Evolutionary conservation across 352 stramenopile species (phyloP), one percentile per base, ranked within the genome.

Genomic region (Phytophthora aleatoria): DNA sequence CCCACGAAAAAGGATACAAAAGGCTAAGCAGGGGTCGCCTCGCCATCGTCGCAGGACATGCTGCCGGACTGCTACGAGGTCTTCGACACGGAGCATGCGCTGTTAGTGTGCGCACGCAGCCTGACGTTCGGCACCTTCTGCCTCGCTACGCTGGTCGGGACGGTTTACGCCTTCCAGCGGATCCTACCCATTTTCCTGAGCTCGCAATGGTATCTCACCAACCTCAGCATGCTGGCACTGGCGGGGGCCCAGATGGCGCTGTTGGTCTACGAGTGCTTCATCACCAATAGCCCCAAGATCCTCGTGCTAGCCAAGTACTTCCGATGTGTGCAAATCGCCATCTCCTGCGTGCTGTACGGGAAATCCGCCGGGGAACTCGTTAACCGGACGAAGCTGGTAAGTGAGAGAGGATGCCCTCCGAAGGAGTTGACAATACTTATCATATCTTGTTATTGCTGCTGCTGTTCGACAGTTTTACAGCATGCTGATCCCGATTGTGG

Each of bases 261-360:
- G 52, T 59, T 92, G 31, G 79, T 77, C 49, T 77, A 80, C 59
- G 79, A 89, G 67, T 92, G 81, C 69, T 72, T 90, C 38, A 41
- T 86, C 28, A 50, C 73, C 41, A 88, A 86, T 64, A 85, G 67
- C 67, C 49, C 79, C 45, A 82, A 84, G 51, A 66, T 89, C 30
- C 77, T 92, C 42, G 78, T 92, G 43, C 63, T 83, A 24, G 65
- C 74, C 70, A 92, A 92, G 72, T 92, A 89, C 71, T 88, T 82
- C 42, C 83, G 79, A 27, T 83, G 77, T 24, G 44, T 92, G 33
- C 83, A 92, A 54, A 73, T 92, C 51, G 77, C 79, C 9, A 77
- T 87, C 10, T 89, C 83, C 31, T 92, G 83, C 39, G 64, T 89
- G 59, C 56, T 92, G 6, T 92, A 90, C 50, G 83, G 83, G 11